Conservation (phyloP, 768 basidiomycete species). For the Butyriboletus loyo region DNA sequence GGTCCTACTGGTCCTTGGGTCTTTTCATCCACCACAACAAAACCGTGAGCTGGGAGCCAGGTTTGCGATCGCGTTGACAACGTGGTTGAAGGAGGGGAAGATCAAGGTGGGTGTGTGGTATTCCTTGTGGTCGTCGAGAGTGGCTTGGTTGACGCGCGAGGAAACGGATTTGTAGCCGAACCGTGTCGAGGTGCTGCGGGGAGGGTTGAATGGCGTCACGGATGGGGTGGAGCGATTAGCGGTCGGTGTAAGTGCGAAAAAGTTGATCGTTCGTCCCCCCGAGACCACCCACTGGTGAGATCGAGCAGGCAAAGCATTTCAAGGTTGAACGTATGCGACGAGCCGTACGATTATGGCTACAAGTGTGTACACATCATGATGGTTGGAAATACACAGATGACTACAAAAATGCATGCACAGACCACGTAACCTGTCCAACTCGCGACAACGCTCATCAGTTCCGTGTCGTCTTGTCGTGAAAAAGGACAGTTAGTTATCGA, state of each 20-base stretch:
- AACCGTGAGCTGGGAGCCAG: slow-evolving; percentile 4
- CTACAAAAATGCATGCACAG: no score
- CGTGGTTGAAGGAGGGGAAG: slow-evolving; percentile 13
- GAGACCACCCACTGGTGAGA: background rate
- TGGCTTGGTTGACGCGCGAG: background rate
- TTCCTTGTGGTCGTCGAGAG: background rate
- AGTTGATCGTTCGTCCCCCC: slow-evolving; percentile 31
- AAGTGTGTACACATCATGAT: no score
- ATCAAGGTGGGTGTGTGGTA: slow-evolving; percentile 19
- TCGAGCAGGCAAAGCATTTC: background rate
- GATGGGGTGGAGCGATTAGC: slow-evolving; percentile 32
- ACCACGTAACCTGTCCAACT: no score
- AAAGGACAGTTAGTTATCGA: no score
- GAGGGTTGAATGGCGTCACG: slow-evolving; percentile 35
- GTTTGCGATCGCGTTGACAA: slow-evolving; percentile 8
- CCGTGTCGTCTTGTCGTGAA: no score
- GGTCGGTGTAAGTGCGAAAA: slow-evolving; percentile 36
- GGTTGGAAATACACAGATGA: no score
- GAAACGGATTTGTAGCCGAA: slow-evolving; percentile 30
- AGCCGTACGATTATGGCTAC: no score
- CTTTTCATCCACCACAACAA: slow-evolving; percentile 1
- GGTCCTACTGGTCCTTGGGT: background rate
- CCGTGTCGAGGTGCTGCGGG: slow-evolving; percentile 34
- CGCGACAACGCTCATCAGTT: no score
- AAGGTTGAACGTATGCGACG: no score